phyloP scores from a whole-genome alignment of 495 filamentous ascomycete genomes.

The Astrothelium macrocarpum region DNA sequence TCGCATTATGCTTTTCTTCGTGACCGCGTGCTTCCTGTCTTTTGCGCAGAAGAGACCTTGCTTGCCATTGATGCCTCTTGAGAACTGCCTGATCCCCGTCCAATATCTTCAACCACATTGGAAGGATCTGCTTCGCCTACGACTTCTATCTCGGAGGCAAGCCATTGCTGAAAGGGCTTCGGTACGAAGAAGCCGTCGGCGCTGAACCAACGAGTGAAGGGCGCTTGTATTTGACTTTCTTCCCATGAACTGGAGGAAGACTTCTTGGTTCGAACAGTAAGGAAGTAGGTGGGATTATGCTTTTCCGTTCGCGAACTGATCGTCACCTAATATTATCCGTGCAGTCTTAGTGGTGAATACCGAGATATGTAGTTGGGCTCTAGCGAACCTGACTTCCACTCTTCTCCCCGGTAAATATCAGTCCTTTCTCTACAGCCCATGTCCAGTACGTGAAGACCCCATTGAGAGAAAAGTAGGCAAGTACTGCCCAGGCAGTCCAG shows the following conservation, averaged over 20 bases:
- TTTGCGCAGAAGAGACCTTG: not conserved
- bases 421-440: conserved; percentile 69
- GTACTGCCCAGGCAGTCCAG: conserved; percentile 66
- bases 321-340: conserved; percentile 11
- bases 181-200: conserved; percentile 69
- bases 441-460: conserved; percentile 75
- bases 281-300: conserved; percentile 65
- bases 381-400: conserved; percentile 41
- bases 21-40: not conserved
- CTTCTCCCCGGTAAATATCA: conserved; percentile 64
- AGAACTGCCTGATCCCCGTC: conserved; percentile 15
- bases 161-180: conserved; percentile 72
- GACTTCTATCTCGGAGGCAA: conserved; percentile 58
- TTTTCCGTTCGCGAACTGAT: conserved; percentile 63
- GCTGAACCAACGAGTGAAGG: conserved; percentile 85
- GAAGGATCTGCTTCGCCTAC: conserved; percentile 59
- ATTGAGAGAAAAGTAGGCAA: conserved; percentile 72
- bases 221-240: conserved; percentile 46
- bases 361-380: conserved; percentile 3
- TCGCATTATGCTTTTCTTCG: not conserved
- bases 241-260: conserved; percentile 28
- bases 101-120: conserved; percentile 34
- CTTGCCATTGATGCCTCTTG: not conserved
- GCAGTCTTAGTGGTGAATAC: conserved; percentile 14
- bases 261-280: conserved; percentile 49